phyloP scores from a whole-genome alignment of 495 filamentous ascomycete genomes.

The Xylaria curta region DNA sequence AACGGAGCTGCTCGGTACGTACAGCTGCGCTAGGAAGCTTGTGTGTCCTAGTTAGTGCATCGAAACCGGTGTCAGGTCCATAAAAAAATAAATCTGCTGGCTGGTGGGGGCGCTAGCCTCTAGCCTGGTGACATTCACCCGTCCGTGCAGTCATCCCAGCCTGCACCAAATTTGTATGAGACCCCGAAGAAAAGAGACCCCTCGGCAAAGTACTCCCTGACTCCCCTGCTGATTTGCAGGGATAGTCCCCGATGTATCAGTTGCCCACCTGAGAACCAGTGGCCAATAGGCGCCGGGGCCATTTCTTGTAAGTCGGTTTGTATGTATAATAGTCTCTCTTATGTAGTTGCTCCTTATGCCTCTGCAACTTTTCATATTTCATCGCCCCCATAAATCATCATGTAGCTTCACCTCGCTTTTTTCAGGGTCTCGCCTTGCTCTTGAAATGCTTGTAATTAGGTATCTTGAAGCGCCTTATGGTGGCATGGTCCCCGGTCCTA shows the following conservation, averaged over 20 bases:
- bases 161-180: constrained; percentile 13
- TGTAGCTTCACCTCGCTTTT: constrained; percentile 2
- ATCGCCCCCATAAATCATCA: background rate
- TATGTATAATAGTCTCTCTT: constrained; percentile 18
- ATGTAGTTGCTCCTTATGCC: constrained; percentile 7
- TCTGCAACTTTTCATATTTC: constrained; percentile 17
- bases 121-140: constrained; percentile 7
- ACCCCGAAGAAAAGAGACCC: background rate
- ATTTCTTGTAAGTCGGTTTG: background rate
- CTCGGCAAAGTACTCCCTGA: background rate
- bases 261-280: constrained; percentile 17
- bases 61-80: constrained; percentile 21
- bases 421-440: constrained; percentile 18
- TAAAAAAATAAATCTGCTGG: constrained; percentile 22
- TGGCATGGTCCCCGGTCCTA: background rate
- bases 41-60: constrained; percentile 24
- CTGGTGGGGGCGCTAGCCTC: constrained; percentile 9
- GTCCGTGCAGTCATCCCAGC: background rate
- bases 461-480: background rate
- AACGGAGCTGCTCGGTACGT: constrained; percentile 13
- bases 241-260: constrained; percentile 3
- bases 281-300: constrained; percentile 15
- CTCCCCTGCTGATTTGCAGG: background rate
- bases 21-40: constrained; percentile 25
- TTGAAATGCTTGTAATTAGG: background rate